These are phyloP conservation scores for Podospora pseudoanserina DNA, from an alignment of 495 filamentous ascomycete species.

Conservation along the genomic window DNA sequence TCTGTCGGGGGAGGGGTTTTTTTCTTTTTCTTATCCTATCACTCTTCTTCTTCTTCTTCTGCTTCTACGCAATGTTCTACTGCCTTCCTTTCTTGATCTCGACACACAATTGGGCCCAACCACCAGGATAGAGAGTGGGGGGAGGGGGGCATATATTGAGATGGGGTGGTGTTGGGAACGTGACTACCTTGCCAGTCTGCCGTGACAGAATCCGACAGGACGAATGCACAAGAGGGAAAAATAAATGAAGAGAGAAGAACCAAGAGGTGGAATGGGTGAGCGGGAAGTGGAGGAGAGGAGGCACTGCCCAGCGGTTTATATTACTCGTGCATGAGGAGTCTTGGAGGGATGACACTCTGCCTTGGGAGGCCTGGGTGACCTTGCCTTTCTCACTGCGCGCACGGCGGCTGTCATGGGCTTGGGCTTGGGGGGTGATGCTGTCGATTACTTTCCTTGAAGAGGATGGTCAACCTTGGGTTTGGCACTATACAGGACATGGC, in stretches of 20 bases:
- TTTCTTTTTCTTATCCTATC: background rate
- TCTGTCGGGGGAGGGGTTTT: background rate
- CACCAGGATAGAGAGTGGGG: background rate
- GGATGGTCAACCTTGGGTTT: background rate
- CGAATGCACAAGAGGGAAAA: background rate
- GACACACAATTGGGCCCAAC: background rate
- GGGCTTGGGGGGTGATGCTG: background rate
- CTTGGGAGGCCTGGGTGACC: background rate
- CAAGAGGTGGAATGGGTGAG: constrained; percentile 46
- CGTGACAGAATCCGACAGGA: background rate
- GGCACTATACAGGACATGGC: background rate
- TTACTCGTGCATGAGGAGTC: background rate
- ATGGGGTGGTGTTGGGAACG: background rate
- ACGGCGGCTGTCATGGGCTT: background rate
- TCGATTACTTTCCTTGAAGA: background rate
- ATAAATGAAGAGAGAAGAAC: constrained; percentile 36
- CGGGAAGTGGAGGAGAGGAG: constrained; percentile 23
- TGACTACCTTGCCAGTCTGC: background rate
- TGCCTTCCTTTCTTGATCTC: background rate
- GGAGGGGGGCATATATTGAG: background rate
- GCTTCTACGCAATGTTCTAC: background rate
- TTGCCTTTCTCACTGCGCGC: background rate
- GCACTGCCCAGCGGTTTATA: background rate
- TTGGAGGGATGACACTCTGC: constrained; percentile 8
- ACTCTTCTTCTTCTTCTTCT: background rate